Evolutionary conservation across 305 asterid species (phyloP), one percentile per base, ranked within the genome.

Genomic region (Withania somnifera): DNA sequence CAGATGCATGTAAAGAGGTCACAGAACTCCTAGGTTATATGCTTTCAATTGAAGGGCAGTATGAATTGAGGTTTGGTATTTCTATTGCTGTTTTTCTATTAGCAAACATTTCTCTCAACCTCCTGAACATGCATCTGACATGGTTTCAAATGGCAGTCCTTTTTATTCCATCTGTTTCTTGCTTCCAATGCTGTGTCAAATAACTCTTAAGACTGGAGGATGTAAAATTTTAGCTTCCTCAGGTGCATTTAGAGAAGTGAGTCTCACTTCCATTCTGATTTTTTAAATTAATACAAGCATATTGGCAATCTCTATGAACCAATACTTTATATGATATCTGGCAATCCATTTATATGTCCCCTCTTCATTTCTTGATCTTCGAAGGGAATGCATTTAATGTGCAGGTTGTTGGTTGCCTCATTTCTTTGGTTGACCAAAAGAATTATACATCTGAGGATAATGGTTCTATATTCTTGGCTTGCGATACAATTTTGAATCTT

Each of bases 171-270:
- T 90, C 84, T 88, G 94, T 84, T 96, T 96, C 86, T 89, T 94
- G 92, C 97, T 94, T 83, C 99, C 99, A 14, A 84, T 93, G 92
- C 88, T 96, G 86, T 94, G 97, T 84, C 98, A 96, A 90, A 86
- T 92, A 80, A 96, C 98, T 63, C 90, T 92, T 92, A 42, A 71
- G 81, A 76, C 85, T 79, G 94, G 90, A 61, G 98, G 94, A 79
- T 94, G 98, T 85, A 80, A 86, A 87, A 78, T 85, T 64, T 86
- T 94, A 50, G 91, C 91, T 71, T 90, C 96, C 66, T 50, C 95
- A 67, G 95, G 94, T 76, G 95, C 91, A 76, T 87, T 86, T 68
- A 87, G 80, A 87, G 90, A 88, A 80, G 98, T 96, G 88, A 88
- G 95, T 79, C 20, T 60, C 45, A 26, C 61, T 9, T 75, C 10